phyloP scores from a whole-genome alignment of 768 basidiomycete genomes.

The Pleurotus pulmonarius region DNA sequence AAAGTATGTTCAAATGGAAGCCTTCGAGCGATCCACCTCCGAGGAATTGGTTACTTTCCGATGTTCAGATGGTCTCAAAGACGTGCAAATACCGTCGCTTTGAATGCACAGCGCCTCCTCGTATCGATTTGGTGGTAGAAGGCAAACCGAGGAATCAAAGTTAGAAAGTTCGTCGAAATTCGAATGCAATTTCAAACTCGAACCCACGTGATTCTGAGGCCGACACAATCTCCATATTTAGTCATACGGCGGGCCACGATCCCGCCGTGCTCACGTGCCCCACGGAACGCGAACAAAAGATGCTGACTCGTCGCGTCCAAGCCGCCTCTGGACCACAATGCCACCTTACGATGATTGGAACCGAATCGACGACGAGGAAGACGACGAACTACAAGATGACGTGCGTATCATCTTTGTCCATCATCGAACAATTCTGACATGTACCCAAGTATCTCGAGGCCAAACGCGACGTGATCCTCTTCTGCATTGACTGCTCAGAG shows the following conservation, averaged over 20 bases:
- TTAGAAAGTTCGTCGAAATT: neutral
- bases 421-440: neutral
- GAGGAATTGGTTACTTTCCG: neutral
- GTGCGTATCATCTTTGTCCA: conserved; percentile 28
- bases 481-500: conserved; percentile 90
- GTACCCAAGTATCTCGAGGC: conserved; percentile 57
- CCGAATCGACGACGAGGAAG: conserved; percentile 73
- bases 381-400: conserved; percentile 73
- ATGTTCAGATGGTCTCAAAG: neutral
- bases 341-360: conserved; percentile 80
- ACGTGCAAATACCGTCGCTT: neutral
- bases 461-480: conserved; percentile 85
- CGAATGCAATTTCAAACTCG: neutral
- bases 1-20: neutral
- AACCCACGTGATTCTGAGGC: neutral
- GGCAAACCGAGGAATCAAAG: no score
- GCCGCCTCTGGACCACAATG: conserved; percentile 34
- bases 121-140: no score
- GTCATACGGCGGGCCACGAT: neutral
- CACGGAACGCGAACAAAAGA: no score
- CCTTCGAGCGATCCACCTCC: no score
- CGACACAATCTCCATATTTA: neutral
- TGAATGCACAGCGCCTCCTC: no score
- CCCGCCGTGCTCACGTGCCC: no score
- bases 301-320: no score